phyloP scores from a whole-genome alignment of 495 filamentous ascomycete species.

The Annulohypoxylon moriforme region DNA sequence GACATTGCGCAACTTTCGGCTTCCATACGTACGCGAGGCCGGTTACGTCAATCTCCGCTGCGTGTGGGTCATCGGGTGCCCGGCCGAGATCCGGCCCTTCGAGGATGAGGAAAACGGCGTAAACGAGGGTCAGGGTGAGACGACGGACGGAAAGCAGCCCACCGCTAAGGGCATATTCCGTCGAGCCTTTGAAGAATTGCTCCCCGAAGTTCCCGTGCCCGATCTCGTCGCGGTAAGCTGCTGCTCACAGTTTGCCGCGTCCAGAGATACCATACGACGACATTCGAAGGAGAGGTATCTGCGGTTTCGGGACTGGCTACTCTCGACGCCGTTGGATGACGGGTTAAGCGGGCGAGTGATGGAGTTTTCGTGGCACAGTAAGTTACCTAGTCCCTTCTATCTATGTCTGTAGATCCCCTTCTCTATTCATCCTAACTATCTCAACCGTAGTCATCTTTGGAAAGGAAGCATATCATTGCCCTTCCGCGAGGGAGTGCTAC shows the following conservation, averaged over 20 bases:
- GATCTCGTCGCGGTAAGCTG: slow-evolving; percentile 67
- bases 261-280: slow-evolving; percentile 60
- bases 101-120: slow-evolving; percentile 36
- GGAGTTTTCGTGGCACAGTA: slow-evolving; percentile 80
- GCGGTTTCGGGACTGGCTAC: slow-evolving; percentile 68
- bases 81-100: slow-evolving; percentile 63
- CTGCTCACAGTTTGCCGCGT: slow-evolving; percentile 78
- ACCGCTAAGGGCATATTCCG: slow-evolving; percentile 54
- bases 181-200: slow-evolving; percentile 65
- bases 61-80: slow-evolving; percentile 71
- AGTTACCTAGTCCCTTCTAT: slow-evolving; percentile 51
- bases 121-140: slow-evolving; percentile 52
- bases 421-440: slow-evolving; percentile 4
- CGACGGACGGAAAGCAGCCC: neutral
- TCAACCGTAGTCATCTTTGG: slow-evolving; percentile 53
- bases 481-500: slow-evolving; percentile 67
- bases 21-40: slow-evolving; percentile 63
- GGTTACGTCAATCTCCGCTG: slow-evolving; percentile 77
- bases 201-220: slow-evolving; percentile 59
- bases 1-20: slow-evolving; percentile 64
- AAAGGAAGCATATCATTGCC: slow-evolving; percentile 65
- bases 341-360: slow-evolving; percentile 70
- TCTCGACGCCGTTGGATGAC: slow-evolving; percentile 68
- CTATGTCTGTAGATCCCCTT: neutral
- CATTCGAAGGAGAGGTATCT: slow-evolving; percentile 65